Evolutionary conservation across 2,329 filamentous ascomycete species (phyloP).

Genomic region (Lecanoromycetidae sp.): DNA sequence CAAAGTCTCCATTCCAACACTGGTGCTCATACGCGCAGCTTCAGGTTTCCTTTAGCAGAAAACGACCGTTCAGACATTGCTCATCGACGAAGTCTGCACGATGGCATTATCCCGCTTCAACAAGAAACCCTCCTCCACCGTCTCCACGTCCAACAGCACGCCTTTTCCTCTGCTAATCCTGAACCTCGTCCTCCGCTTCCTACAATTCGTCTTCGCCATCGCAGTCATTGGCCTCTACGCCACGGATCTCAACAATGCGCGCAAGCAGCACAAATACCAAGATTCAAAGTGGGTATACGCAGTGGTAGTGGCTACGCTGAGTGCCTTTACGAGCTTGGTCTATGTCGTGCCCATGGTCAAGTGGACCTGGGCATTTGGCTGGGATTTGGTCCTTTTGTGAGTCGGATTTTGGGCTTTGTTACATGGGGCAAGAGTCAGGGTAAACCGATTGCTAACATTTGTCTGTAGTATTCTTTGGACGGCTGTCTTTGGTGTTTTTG

Average conservation of each 20-base stretch:
- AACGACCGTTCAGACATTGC: neutral
- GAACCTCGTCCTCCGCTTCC: conserved; percentile 49
- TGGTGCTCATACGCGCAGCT: too few relatives aligned
- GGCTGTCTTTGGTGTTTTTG: conserved; percentile 72
- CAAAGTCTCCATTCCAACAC: neutral
- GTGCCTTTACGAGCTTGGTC: conserved; percentile 50
- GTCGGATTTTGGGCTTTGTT: conserved; percentile 19
- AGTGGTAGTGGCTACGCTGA: conserved; percentile 54
- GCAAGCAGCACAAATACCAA: conserved; percentile 37
- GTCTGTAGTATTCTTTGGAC: conserved; percentile 54
- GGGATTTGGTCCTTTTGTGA: conserved; percentile 56
- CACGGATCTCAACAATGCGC: conserved; percentile 48
- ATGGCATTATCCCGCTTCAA: conserved; percentile 15
- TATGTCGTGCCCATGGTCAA: conserved; percentile 53
- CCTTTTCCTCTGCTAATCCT: conserved; percentile 10
- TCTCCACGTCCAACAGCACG: conserved; percentile 1
- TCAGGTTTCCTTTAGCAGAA: neutral
- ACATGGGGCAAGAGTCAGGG: neutral
- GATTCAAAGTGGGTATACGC: conserved; percentile 71
- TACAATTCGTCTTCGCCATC: conserved; percentile 65
- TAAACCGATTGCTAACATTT: neutral
- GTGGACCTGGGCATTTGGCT: conserved; percentile 41
- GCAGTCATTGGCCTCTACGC: conserved; percentile 71
- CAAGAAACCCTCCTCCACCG: conserved; percentile 11
- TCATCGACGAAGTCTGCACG: neutral